Conservation (phyloP, 2,329 filamentous ascomycete genomes). For the Aspergillus persii region DNA sequence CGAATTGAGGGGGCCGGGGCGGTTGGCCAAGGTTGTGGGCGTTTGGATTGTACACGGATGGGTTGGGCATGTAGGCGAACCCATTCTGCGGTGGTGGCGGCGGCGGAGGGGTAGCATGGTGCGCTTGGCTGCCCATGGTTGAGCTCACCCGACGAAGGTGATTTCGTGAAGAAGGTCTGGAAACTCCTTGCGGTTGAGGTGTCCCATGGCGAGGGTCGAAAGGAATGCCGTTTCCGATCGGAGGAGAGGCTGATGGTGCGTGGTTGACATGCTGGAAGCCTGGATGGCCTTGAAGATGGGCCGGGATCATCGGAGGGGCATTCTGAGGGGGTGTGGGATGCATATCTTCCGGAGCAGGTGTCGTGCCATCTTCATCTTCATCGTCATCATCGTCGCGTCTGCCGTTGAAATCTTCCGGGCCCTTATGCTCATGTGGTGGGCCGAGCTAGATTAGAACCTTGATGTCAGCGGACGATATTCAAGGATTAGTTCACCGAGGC, state of each 20-base stretch:
- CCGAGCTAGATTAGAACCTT: conserved; percentile 66
- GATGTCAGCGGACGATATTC: conserved; percentile 15
- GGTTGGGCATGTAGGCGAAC: conserved; percentile 82
- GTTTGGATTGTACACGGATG: conserved; percentile 75
- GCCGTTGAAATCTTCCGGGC: conserved; percentile 85
- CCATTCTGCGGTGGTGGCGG: conserved; percentile 62
- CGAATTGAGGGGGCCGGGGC: conserved; percentile 43
- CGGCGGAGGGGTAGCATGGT: conserved; percentile 58
- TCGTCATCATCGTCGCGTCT: conserved; percentile 74
- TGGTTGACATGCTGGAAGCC: conserved; percentile 80
- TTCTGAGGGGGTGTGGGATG: conserved; percentile 48
- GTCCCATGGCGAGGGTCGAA: conserved; percentile 74
- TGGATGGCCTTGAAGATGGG: conserved; percentile 65
- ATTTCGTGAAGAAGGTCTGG: conserved; percentile 76
- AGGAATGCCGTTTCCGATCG: conserved; percentile 73
- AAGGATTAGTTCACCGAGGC: conserved; percentile 1
- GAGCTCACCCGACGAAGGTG: conserved; percentile 73
- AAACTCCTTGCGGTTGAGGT: conserved; percentile 73
- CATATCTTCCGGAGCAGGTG: conserved; percentile 67
- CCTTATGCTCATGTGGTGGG: conserved; percentile 92
- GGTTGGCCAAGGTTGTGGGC: conserved; percentile 41
- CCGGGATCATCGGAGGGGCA: conserved; percentile 62
- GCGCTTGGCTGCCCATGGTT: conserved; percentile 65
- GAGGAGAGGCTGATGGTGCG: conserved; percentile 83
- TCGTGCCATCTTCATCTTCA: conserved; percentile 68